Conservation (phyloP, 768 basidiomycete species). For the Collybia sordida region DNA sequence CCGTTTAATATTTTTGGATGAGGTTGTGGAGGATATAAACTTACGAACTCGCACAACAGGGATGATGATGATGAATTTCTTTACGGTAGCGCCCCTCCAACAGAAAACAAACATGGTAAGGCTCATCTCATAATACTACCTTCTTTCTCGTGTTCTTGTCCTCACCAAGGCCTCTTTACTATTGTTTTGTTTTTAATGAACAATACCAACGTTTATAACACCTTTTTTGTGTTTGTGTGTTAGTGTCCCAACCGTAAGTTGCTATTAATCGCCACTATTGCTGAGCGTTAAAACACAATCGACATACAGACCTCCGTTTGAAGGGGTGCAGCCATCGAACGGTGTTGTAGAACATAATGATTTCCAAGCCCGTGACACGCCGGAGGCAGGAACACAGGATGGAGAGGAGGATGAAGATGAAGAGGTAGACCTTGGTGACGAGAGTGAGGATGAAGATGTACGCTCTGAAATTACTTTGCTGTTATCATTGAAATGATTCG, state of each 20-base stretch:
- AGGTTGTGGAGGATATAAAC: background rate
- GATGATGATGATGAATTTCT: conserved; percentile 84
- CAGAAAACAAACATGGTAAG: conserved; percentile 49
- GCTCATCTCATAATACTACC: conserved; percentile 12
- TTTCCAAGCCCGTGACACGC: conserved; percentile 33
- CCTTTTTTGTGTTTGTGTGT: conserved; percentile 37
- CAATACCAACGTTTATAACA: conserved; percentile 40
- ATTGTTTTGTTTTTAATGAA: conserved; percentile 26
- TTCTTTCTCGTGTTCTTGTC: conserved; percentile 13
- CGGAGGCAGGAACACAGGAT: conserved; percentile 18
- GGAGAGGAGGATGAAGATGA: conserved; percentile 21
- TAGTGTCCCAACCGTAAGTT: conserved; percentile 69
- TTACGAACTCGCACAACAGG: conserved; percentile 28
- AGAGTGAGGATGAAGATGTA: conserved; percentile 49
- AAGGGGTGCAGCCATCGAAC: conserved; percentile 41
- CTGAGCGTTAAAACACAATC: conserved; percentile 12
- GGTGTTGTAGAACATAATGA: conserved; percentile 53
- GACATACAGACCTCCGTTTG: conserved; percentile 28
- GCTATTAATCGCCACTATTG: conserved; percentile 14
- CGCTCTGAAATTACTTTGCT: conserved; percentile 6
- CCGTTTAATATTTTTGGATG: conserved; percentile 3
- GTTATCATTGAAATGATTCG: background rate
- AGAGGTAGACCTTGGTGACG: conserved; percentile 36
- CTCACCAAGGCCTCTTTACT: conserved; percentile 25
- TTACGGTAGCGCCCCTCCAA: conserved; percentile 55